Evolutionary conservation across 2,329 filamentous ascomycete species (phyloP), one percentile per base, ranked within the genome.

Genomic region (Ceratocystis papillata): DNA sequence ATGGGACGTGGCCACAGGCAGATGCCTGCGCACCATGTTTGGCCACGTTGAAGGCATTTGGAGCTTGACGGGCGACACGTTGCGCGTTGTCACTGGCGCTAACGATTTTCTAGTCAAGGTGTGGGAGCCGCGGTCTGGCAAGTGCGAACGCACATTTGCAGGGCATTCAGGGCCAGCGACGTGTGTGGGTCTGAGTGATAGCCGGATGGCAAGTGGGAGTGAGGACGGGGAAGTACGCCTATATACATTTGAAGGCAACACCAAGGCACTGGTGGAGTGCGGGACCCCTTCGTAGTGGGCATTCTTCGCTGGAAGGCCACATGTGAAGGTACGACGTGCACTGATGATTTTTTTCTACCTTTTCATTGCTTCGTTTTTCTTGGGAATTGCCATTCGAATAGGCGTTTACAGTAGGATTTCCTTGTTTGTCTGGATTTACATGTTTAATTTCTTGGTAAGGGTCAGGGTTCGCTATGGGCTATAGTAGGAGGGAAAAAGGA

Each of bases 1-100:
- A 22, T 99, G 94, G 93, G 90, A 96, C 73, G 89, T 91, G 1
- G 83, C 83, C 4, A 88, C 88, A 0, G 90, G 90, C 46, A 84
- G 85, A 69, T 96, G 90, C 72, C 81, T 96, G 44, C 88, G 90
- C 69, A 96, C 90, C 41, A 96, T 96, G 79, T 99, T 97, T 73
- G 94, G 94, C 0, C 94, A 99, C 72, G 83, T 99, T 25, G 94
- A 99, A 75, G 94, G 94, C 41, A 88, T 99, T 22, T 99, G 94
- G 94, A 88, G 89, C 5, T 80, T 99, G 2, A 90, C 89, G 0
- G 93, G 89, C 2, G 93, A 97, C 75, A 92, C 88, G 0, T 78
- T 97, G 22, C 85, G 94, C 10, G 85, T 96, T 17, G 90, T 97
- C 15, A 90, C 88, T 20, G 93, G 92, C 0, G 89, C 90, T 10